Base-by-base conservation (phyloP, 2,329 filamentous ascomycete species). In the Falciphora oryzae region DNA sequence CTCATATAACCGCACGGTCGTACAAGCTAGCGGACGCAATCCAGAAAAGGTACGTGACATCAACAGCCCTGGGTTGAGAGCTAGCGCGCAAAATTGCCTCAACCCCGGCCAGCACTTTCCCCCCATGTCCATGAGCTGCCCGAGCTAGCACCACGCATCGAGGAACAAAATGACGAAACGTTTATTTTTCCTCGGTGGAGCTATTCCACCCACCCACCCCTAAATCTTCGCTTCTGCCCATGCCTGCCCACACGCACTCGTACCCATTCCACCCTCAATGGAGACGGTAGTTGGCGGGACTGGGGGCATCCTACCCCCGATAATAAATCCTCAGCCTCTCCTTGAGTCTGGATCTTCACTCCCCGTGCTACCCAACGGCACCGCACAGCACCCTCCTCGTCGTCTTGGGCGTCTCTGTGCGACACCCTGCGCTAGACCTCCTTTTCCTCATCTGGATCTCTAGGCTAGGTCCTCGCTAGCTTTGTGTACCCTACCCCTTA, bases 171-270 rank as follows among this genome's bases (percentile, higher is more conserved):
- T 53, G 44, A 53, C 44, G 44, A 53, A 53, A 53, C 44, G 6
- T 53, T 35, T n/a, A n/a, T 53, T 53, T 53, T 53, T 10, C 44
- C 22, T 53, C 22, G 18, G 44, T 53, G 44, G 44, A 53, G 44
- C 44, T n/a, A 22, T 53, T 62, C 38, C 25, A 59, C 29, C 57
- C 57, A 59, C 18, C 57, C 31, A 59, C 57, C 57, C 57, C 27
- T 13, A 59, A 58, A 58, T 8, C 57, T 59, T 29, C n/a, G 18
- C 57, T 59, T 25, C 14, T 31, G n/a, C 44, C 56, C 18, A 22
- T 50, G 16, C 44, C 44, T n/a, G 22, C 44, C 16, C 44, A 22
- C 32, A 11, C 32, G 32, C 32, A 32, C 32, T 11, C 32, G 32
- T n/a, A n/a, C 32, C 32, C 35, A 38, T 50, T n/a, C 44, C 44